A percentile compares a stretch with the other conserved stretches of the same genome.
These are phyloP conservation scores for Gamarada debralockiae DNA, from an alignment of 495 filamentous ascomycete species.

Conservation along the genomic window DNA sequence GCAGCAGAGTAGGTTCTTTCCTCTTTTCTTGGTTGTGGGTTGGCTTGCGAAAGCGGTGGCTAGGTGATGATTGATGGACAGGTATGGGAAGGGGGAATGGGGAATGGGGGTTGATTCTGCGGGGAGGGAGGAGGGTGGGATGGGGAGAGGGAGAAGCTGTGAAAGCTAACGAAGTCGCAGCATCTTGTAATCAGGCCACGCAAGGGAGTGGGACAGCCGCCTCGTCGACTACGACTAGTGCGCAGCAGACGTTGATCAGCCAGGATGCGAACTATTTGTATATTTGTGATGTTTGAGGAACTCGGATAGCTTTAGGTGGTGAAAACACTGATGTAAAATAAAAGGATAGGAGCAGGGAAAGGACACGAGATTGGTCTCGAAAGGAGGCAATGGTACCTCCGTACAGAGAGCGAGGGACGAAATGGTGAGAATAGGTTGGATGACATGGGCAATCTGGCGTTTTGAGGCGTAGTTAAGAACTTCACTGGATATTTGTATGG, in stretches of 20 bases:
- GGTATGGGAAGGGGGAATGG: neutral
- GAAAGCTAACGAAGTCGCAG: neutral
- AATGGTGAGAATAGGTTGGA: no score
- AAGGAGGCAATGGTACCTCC: no score
- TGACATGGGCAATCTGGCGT: no score
- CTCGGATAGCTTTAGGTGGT: no score
- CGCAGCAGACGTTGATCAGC: neutral
- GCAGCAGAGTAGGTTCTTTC: constrained; percentile 29
- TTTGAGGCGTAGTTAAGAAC: no score
- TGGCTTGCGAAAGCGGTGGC: neutral
- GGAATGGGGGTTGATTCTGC: neutral
- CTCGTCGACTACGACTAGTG: neutral
- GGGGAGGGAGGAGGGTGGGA: neutral
- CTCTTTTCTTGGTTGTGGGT: neutral
- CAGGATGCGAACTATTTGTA: neutral
- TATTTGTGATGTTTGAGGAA: neutral
- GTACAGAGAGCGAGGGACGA: no score
- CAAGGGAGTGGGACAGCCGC: neutral
- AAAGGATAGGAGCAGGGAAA: no score
- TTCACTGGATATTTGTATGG: no score
- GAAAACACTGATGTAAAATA: no score
- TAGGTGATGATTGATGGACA: neutral
- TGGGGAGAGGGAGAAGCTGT: neutral
- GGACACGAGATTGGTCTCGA: no score
- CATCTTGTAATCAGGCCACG: neutral